phyloP scores from a whole-genome alignment of 371 early-diverging fungal genomes.

The Mucor mucedo region DNA sequence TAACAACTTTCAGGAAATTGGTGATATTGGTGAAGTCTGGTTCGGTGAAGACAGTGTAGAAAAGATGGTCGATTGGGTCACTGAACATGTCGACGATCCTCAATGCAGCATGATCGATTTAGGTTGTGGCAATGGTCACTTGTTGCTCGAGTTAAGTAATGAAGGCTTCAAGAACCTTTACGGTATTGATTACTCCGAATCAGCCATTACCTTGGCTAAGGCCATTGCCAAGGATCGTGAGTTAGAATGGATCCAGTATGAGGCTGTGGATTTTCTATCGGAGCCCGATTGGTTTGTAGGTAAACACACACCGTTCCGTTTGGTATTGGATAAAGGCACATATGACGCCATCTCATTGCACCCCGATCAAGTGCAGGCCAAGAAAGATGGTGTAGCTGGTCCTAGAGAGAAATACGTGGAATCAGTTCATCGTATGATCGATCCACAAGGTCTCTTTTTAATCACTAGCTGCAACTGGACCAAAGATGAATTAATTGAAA shows the following conservation, averaged over 20 bases:
- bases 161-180: constrained; percentile 72
- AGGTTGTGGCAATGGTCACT: constrained; percentile 93
- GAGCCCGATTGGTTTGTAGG: constrained; percentile 45
- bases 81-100: constrained; percentile 44
- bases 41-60: constrained; percentile 86
- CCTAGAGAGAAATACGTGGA: constrained; percentile 44
- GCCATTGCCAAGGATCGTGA: constrained; percentile 56
- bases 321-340: constrained; percentile 91
- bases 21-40: constrained; percentile 92
- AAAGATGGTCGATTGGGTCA: constrained; percentile 86
- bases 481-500: constrained; percentile 74
- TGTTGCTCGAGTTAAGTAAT: constrained; percentile 74
- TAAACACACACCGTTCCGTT: constrained; percentile 45
- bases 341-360: constrained; percentile 90
- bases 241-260: constrained; percentile 50
- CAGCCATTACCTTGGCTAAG: constrained; percentile 74
- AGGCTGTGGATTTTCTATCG: constrained; percentile 70
- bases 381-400: constrained; percentile 37
- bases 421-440: constrained; percentile 40
- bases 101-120: constrained; percentile 73
- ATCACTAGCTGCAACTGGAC: constrained; percentile 96
- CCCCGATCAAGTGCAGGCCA: constrained; percentile 55
- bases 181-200: constrained; percentile 87
- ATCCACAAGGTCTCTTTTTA: constrained; percentile 66
- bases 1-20: constrained; percentile 76